Percentiles rank a stretch among this genome's conserved stretches.
These are phyloP conservation scores for Galerina marginata DNA, from an alignment of 768 basidiomycete species.

Conservation along the genomic window DNA sequence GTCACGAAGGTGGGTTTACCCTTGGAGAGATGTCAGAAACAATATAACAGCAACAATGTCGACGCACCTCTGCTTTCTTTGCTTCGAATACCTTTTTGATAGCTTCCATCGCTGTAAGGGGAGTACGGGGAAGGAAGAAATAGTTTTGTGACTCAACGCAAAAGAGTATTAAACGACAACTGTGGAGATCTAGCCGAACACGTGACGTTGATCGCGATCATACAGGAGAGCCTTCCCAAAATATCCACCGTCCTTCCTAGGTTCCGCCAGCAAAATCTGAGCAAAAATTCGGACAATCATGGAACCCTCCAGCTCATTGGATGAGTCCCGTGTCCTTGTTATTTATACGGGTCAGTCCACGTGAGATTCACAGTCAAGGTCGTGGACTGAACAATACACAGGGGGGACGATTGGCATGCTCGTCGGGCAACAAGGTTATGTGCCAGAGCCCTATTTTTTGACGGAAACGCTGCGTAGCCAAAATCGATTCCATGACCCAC, in stretches of 20 bases:
- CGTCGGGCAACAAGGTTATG: conserved; percentile 74
- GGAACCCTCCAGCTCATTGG: conserved; percentile 54
- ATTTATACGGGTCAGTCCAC: conserved; percentile 71
- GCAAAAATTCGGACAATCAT: conserved; percentile 35
- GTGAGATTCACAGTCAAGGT: conserved; percentile 1
- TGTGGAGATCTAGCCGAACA: conserved; percentile 28
- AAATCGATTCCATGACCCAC: conserved; percentile 90
- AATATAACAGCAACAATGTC: background rate
- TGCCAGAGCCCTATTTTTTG: conserved; percentile 87
- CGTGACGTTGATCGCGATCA: conserved; percentile 25
- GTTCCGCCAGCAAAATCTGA: background rate
- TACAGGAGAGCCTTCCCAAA: background rate
- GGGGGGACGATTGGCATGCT: conserved; percentile 92
- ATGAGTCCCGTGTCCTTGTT: conserved; percentile 83
- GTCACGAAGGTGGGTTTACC: conserved; percentile 73
- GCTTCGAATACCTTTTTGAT: conserved; percentile 71
- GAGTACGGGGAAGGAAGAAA: conserved; percentile 14
- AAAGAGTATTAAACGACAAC: background rate
- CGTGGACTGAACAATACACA: conserved; percentile 19
- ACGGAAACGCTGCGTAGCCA: conserved; percentile 85
- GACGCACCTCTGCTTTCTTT: conserved; percentile 60
- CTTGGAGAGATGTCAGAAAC: conserved; percentile 34
- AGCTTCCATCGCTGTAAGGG: conserved; percentile 59
- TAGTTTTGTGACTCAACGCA: conserved; percentile 21
- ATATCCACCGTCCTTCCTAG: too few relatives aligned